Percentiles rank a stretch among this genome's conserved stretches.
Conservation (phyloP, 2,329 filamentous ascomycete genomes). For the Diplodia corticola region DNA sequence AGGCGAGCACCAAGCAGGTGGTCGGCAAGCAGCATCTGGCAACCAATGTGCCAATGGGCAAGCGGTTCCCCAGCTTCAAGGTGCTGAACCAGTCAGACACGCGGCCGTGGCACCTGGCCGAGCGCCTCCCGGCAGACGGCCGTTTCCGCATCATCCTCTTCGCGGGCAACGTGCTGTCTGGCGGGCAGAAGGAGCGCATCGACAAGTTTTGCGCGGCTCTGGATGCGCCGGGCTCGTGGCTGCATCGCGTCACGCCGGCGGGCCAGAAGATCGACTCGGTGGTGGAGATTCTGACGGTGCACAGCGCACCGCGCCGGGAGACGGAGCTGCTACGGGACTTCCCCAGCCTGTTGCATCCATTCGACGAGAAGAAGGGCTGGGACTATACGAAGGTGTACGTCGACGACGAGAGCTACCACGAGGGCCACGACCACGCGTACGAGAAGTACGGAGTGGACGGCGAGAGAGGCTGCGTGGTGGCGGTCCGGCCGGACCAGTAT, state of each 20-base stretch:
- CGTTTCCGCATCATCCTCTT: constrained; percentile 63
- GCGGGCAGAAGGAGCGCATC: constrained; percentile 48
- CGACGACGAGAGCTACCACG: constrained; percentile 48
- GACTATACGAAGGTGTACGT: constrained; percentile 49
- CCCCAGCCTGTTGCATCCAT: constrained; percentile 47
- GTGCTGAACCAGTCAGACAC: constrained; percentile 60
- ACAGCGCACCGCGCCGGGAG: constrained; percentile 53
- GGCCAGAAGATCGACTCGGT: constrained; percentile 46
- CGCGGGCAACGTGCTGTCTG: constrained; percentile 55
- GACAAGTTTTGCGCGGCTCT: constrained; percentile 51
- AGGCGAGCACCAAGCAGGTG: constrained; percentile 17
- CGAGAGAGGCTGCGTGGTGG: constrained; percentile 58
- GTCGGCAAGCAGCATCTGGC: constrained; percentile 47
- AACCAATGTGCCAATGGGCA: constrained; percentile 51
- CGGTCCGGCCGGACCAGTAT: constrained; percentile 68
- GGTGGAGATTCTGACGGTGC: constrained; percentile 63
- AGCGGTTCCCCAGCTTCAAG: constrained; percentile 60
- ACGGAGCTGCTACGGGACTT: constrained; percentile 46
- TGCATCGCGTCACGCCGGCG: constrained; percentile 47
- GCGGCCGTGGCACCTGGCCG: constrained; percentile 61
- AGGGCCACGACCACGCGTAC: constrained; percentile 51
- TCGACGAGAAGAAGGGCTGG: constrained; percentile 42
- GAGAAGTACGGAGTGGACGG: constrained; percentile 59
- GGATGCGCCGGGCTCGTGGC: constrained; percentile 39
- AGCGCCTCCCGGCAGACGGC: constrained; percentile 58